A percentile compares a stretch with the other conserved stretches of the same genome.
phyloP scores from a whole-genome alignment of 2,329 filamentous ascomycete species.

The Exophiala sp. region DNA sequence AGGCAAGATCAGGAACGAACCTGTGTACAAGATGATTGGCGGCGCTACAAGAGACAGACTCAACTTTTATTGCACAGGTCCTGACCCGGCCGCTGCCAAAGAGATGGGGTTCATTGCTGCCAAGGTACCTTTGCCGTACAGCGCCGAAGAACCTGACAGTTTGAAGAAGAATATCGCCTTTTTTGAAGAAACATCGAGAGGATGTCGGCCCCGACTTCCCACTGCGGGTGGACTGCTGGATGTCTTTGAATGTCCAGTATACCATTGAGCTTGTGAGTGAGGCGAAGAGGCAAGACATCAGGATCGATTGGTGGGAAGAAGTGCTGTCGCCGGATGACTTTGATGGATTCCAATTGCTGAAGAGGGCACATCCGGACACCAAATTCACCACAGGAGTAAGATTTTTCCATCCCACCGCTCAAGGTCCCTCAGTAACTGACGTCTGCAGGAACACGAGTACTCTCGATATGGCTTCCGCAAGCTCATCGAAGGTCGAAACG shows the following conservation, averaged over 20 bases:
- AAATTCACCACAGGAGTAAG: constrained; percentile 79
- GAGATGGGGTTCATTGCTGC: constrained; percentile 83
- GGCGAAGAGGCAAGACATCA: constrained; percentile 69
- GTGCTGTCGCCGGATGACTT: constrained; percentile 86
- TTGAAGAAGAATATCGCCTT: constrained; percentile 87
- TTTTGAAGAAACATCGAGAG: constrained; percentile 74
- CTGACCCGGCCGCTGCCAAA: constrained; percentile 72
- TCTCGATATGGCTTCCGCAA: constrained; percentile 92
- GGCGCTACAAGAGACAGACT: constrained; percentile 71
- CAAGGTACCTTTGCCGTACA: constrained; percentile 85
- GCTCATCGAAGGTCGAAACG: constrained; percentile 80
- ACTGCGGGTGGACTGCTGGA: constrained; percentile 94
- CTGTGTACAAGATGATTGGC: constrained; percentile 90
- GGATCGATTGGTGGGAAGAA: constrained; percentile 98
- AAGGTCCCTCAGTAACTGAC: neutral
- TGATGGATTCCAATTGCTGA: constrained; percentile 83
- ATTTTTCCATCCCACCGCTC: neutral
- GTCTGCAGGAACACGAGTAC: constrained; percentile 71
- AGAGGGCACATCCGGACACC: constrained; percentile 79
- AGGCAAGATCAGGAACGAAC: constrained; percentile 85
- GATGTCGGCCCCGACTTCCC: constrained; percentile 84
- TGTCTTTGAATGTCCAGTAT: constrained; percentile 88
- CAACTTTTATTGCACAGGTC: constrained; percentile 92
- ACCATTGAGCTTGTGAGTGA: constrained; percentile 85
- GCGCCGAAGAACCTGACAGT: constrained; percentile 75